These are phyloP conservation scores for Colletotrichum endophyticum DNA, from an alignment of 2,329 filamentous ascomycete genomes.

Conservation along the genomic window DNA sequence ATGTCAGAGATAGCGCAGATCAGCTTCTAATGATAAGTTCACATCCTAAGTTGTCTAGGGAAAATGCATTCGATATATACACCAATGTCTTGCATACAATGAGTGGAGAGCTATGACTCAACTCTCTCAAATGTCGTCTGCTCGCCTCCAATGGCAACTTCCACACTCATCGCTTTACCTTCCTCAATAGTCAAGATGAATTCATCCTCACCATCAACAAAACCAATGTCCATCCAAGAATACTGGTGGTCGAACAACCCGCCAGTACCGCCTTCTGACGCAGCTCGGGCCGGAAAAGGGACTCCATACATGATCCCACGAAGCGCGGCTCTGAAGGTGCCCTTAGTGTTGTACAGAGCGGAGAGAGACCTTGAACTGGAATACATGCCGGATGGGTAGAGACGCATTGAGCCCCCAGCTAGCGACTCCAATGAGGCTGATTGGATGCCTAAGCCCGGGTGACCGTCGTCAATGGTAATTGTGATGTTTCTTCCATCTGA, in stretches of 20 bases:
- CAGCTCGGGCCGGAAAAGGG: background rate
- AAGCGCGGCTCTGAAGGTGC: background rate
- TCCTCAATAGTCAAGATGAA: background rate
- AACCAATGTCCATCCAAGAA: background rate
- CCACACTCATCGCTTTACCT: background rate
- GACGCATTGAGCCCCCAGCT: background rate
- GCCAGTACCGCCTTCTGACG: background rate
- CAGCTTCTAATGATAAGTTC: background rate
- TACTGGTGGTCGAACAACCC: background rate
- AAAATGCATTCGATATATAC: background rate
- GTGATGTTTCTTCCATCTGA: background rate
- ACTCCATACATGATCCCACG: background rate
- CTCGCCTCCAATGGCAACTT: accelerated
- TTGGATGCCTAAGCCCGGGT: background rate
- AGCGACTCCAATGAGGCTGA: background rate
- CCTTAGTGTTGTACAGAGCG: background rate
- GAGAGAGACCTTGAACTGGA: background rate
- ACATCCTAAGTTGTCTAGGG: accelerated
- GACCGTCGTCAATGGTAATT: background rate
- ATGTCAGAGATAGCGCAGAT: background rate
- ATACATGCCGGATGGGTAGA: background rate
- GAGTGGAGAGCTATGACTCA: background rate
- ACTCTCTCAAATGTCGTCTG: background rate
- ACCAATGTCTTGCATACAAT: background rate
- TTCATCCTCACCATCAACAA: background rate